These are phyloP conservation scores for Arxiozyma slooffiae DNA, from an alignment of 1,139 yeast genomes.

Conservation along the genomic window DNA sequence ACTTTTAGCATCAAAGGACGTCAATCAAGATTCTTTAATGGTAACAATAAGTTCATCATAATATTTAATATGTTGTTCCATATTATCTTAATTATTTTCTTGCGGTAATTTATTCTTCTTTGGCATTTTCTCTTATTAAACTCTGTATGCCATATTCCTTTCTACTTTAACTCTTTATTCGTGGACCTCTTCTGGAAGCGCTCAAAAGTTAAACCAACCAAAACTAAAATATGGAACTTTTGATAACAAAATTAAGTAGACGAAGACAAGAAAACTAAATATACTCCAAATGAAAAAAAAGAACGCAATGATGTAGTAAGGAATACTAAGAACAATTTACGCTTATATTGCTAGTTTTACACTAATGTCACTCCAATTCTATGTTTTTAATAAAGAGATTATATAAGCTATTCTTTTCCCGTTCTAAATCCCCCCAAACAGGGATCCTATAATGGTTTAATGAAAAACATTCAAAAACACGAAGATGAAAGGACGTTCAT, in stretches of 20 bases:
- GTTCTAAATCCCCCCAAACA: not conserved
- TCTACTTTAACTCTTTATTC: no score
- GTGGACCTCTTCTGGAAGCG: not conserved
- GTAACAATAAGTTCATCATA: slow-evolving; percentile 26
- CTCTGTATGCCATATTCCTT: no score
- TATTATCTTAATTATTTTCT: slow-evolving; percentile 1
- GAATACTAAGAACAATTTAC: not conserved
- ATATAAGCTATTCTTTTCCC: not conserved
- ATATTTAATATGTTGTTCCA: slow-evolving; percentile 25
- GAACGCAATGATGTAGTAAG: not conserved
- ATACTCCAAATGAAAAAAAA: no score
- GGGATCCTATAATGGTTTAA: not conserved
- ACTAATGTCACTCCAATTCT: not conserved
- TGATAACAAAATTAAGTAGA: no score
- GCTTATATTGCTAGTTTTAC: not conserved
- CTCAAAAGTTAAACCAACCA: no score
- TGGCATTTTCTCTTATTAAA: not conserved
- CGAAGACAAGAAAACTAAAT: not conserved
- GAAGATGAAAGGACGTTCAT: not conserved
- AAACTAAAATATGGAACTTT: no score
- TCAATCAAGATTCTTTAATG: slow-evolving; percentile 16
- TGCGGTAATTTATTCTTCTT: not conserved
- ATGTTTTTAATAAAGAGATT: not conserved
- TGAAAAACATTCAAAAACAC: not conserved
- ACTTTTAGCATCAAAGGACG: slow-evolving; percentile 2